Evolutionary conservation across 768 basidiomycete species (phyloP).

Genomic region (Phanerochaete carnosa): DNA sequence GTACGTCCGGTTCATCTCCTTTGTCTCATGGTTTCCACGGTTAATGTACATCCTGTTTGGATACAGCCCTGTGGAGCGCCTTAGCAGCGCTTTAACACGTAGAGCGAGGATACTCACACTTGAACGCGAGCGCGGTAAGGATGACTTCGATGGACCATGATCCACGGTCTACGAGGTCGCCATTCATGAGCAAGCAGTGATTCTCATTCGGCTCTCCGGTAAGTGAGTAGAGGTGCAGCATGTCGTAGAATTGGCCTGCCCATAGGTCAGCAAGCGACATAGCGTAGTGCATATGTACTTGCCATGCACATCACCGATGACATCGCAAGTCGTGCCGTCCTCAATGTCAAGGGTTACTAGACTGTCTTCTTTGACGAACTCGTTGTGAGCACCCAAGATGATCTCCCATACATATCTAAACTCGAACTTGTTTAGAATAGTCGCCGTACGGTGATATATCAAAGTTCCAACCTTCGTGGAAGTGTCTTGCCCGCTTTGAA

Average conservation of each 20-base stretch:
- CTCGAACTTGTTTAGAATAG: background rate
- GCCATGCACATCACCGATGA: conserved; percentile 98
- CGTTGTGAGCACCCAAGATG: conserved; percentile 76
- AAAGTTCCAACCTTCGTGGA: conserved; percentile 67
- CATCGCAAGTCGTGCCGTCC: conserved; percentile 81
- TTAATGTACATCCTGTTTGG: conserved; percentile 90
- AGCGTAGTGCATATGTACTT: conserved; percentile 12
- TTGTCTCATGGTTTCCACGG: conserved; percentile 94
- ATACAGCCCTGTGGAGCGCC: conserved; percentile 67
- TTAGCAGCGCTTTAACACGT: background rate
- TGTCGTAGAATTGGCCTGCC: conserved; percentile 91
- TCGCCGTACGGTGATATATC: background rate
- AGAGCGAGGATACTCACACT: conserved; percentile 54
- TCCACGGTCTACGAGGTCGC: conserved; percentile 97
- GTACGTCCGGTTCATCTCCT: conserved; percentile 95
- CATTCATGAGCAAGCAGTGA: conserved; percentile 89
- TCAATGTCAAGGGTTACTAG: conserved; percentile 73
- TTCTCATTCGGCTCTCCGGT: conserved; percentile 82
- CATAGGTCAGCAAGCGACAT: conserved; percentile 6
- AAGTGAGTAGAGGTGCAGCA: conserved; percentile 80
- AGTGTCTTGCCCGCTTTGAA: conserved; percentile 95
- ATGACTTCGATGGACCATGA: conserved; percentile 95
- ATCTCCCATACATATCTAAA: conserved; percentile 92
- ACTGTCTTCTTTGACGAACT: conserved; percentile 75
- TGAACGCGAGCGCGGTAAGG: conserved; percentile 89